Evolutionary conservation across 495 filamentous ascomycete genomes (phyloP).

Genomic region (Usnea hakonensis): DNA sequence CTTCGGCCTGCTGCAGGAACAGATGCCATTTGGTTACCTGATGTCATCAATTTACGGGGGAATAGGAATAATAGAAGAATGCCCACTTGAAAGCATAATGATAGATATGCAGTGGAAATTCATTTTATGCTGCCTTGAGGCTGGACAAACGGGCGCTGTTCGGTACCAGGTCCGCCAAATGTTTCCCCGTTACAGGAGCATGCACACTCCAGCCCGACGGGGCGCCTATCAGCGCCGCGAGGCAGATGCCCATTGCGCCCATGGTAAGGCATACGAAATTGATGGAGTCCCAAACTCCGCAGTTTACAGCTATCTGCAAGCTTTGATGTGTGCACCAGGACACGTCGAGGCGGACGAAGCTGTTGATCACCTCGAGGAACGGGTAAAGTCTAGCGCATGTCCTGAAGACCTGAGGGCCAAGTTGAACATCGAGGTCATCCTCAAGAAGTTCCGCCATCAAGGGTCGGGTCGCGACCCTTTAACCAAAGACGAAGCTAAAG

Average conservation of each 20-base stretch:
- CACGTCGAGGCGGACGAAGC: background rate
- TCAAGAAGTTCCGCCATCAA: background rate
- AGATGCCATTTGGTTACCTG: too few species aligned
- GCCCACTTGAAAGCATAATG: background rate
- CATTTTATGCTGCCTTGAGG: background rate
- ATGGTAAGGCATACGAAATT: background rate
- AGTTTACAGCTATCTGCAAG: background rate
- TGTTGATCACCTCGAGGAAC: background rate
- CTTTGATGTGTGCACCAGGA: background rate
- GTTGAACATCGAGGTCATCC: background rate
- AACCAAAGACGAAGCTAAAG: background rate
- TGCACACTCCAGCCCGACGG: background rate
- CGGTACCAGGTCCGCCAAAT: background rate
- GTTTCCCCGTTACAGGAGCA: background rate
- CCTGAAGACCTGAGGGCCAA: background rate
- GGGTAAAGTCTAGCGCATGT: background rate
- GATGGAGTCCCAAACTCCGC: background rate
- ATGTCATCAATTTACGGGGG: too few species aligned
- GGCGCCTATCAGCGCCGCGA: background rate
- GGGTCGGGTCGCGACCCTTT: too few species aligned
- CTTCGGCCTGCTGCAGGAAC: background rate
- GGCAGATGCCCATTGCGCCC: background rate
- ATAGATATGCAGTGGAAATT: background rate
- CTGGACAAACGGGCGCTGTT: background rate
- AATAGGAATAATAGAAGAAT: too few species aligned